Conservation (phyloP, 1,284 basidiomycete genomes). For the Malassezia cuniculi region DNA sequence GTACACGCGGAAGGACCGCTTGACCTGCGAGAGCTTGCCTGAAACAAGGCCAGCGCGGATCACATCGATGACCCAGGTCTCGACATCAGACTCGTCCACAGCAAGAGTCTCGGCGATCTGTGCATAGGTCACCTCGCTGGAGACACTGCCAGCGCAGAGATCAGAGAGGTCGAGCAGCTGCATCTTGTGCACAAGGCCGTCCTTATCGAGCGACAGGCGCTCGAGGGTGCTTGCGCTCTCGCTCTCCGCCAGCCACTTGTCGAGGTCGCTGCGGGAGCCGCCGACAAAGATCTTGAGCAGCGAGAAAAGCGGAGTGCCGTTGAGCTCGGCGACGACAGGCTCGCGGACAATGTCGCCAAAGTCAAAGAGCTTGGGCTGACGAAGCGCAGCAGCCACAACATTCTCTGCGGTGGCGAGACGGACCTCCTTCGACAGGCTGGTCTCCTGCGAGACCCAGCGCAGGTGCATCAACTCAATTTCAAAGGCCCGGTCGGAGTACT, state of each 20-base stretch:
- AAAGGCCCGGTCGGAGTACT: constrained; percentile 25
- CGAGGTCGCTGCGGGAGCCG: constrained; percentile 23
- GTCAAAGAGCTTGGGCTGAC: constrained; percentile 36
- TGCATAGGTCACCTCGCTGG: constrained; percentile 32
- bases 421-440: constrained; percentile 10
- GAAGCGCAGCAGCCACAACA: constrained; percentile 30
- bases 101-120: constrained; percentile 25
- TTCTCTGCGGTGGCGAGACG: constrained; percentile 21
- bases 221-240: constrained; percentile 13
- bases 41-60: constrained; percentile 40
- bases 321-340: constrained; percentile 21
- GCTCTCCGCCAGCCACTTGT: constrained; percentile 15
- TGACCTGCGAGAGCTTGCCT: constrained; percentile 41
- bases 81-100: constrained; percentile 29
- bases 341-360: constrained; percentile 35
- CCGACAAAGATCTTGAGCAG: constrained; percentile 37
- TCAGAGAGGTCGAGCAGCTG: constrained; percentile 37
- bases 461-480: constrained; percentile 35
- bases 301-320: constrained; percentile 20
- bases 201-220: constrained; percentile 16
- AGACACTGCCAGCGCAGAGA: constrained; percentile 32
- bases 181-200: constrained; percentile 32
- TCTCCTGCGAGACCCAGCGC: constrained; percentile 26
- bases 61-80: constrained; percentile 44
- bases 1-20: constrained; percentile 38